Evolutionary conservation across 106 monocot species (phyloP), one percentile per base, ranked within the genome.

Genomic region (Allium fistulosum): DNA sequence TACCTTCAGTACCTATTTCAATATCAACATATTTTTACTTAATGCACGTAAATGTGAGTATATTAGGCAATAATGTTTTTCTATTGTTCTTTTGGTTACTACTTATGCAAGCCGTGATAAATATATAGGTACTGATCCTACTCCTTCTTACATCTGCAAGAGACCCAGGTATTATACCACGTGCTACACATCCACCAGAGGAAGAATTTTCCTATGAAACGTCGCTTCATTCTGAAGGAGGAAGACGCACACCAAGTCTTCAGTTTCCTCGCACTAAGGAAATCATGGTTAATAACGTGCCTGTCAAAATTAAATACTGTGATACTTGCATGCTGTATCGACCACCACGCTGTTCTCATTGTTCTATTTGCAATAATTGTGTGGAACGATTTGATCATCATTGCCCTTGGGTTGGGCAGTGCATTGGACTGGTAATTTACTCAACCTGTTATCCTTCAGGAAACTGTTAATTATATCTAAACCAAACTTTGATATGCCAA

Each of bases 121-220:
- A 48, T 52, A 12, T 67, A 52, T 67, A 94, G 94, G 87, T 94
- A 4, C 66, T 94, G 71, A 15, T 81, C 10, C 68, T 90, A 52
- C 76, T 94, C 17, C 57, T 90, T n/a, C 49, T 94, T 49, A 94
- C 90, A 13, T 90, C 94, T 72, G 68, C 90, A 27, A 80, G 82
- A 61, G 94, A 94, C 80, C 94, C 94, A 11, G 94, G 94, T 11
- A 90, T 94, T 28, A 80, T 94, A 17, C 90, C 94, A 28, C 90
- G 90, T 60, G 74, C 84, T 65, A 79, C 77, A 6, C 94, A 90
- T 83, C 94, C 94, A 66, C 94, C 87, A 7, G 94, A 89, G 72
- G 93, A 94, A 76, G 94, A 90, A 48, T 72, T 94, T 48, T 78
- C 81, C 8, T 84, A 86, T 74, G 94, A 84, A 83, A 10, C 72